Base-by-base conservation (phyloP, 2,329 filamentous ascomycete species). In the Dryadomyces sulphureus region DNA sequence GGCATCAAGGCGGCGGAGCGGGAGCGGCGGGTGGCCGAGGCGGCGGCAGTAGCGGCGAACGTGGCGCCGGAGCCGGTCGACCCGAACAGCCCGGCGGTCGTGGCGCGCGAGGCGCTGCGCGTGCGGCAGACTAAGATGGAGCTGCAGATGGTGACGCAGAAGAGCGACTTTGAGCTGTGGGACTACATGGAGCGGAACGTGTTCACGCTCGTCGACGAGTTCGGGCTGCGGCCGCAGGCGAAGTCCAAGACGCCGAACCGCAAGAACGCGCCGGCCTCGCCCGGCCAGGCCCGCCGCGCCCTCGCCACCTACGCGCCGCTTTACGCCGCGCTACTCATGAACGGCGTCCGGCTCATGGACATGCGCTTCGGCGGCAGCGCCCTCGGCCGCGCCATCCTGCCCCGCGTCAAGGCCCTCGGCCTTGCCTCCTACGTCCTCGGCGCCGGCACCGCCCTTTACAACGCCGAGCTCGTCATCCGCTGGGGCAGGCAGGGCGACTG, bases 361-460 rank as follows among this genome's bases (percentile, higher is more conserved):
- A 64, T 62, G 2, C 64, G 67, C 1, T 88, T 84, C 48, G 50
- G 47, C 20, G 27, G 35, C 36, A 25, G 41, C 22, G 11, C 63
- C 74, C 0, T 87, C 1, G 66, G 69, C 0, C 68, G 83, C 39
- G 68, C 69, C 39, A 61, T 88, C 22, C 65, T 89, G 1, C 81
- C 83, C 0, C 72, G 73, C 7, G 65, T 88, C 54, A 84, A 83
- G 56, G 67, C 71, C 39, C 67, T 85, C 0, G 83, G 84, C 2
- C 69, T 82, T 1, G 72, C 75, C 1, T 81, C 81, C 0, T 85
- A 81, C 55, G 77, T 85, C 7, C 70, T 90, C 1, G 84, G 82
- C 41, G 79, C 76, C 6, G 79, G 78, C 17, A 82, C 81, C 0
- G 65, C 72, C 0, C 74, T 89, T 38, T 89, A 84, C 65, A 79